A percentile compares a stretch with the other conserved stretches of the same genome.
Evolutionary conservation across 345 rosid species (phyloP).

Genomic region (Populus deltoides): DNA sequence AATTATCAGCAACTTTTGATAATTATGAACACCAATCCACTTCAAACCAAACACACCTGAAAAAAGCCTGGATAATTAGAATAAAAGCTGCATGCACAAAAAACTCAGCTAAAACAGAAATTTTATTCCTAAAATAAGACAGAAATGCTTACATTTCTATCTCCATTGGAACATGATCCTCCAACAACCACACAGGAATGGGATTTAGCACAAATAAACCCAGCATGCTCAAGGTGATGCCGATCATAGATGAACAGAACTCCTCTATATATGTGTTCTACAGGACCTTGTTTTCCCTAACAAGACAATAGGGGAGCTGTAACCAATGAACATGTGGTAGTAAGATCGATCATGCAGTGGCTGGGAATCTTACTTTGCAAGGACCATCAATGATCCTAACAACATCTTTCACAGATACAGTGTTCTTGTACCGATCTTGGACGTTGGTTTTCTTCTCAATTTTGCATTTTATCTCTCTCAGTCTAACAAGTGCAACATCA

Average conservation of each 20-base stretch:
- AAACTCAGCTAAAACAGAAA: neutral
- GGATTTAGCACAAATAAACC: conserved; percentile 84
- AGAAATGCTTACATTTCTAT: conserved; percentile 56
- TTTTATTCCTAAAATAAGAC: neutral
- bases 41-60: neutral
- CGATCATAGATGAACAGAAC: conserved; percentile 78
- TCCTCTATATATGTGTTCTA: conserved; percentile 77
- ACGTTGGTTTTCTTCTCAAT: conserved; percentile 68
- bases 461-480: conserved; percentile 94
- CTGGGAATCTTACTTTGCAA: conserved; percentile 61
- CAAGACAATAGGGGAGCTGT: conserved; percentile 10
- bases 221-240: conserved; percentile 96
- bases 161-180: conserved; percentile 65
- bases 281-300: conserved; percentile 95
- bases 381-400: conserved; percentile 85
- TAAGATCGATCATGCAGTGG: neutral
- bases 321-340: neutral
- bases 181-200: conserved; percentile 74
- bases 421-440: conserved; percentile 68
- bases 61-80: neutral
- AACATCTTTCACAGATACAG: conserved; percentile 70
- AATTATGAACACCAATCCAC: neutral
- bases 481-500: conserved; percentile 71
- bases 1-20: neutral
- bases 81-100: neutral